Conservation (phyloP, 1,284 basidiomycete species). For the Erythrobasidium hasegawianum region DNA sequence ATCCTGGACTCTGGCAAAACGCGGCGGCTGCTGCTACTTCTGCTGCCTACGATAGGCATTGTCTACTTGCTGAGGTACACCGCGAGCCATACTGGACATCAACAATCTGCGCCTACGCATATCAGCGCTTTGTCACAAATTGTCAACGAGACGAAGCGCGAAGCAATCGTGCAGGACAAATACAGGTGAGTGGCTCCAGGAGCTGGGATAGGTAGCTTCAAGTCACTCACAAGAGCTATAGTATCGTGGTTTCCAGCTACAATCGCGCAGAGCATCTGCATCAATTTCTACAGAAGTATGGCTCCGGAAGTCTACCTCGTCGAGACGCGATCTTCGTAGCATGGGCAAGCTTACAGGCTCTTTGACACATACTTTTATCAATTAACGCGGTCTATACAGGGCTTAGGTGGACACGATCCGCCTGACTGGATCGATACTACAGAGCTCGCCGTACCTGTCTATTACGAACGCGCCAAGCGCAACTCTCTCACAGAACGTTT, state of each 20-base stretch:
- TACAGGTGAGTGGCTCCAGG: conserved; percentile 6
- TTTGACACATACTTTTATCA: neutral
- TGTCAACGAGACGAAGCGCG: neutral
- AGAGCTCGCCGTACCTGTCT: conserved; percentile 16
- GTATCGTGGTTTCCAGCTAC: conserved; percentile 25
- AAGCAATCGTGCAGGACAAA: neutral
- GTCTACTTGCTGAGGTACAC: too few species aligned
- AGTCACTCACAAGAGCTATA: neutral
- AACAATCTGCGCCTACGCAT: too few species aligned
- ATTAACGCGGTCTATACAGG: conserved; percentile 3
- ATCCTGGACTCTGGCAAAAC: too few species aligned
- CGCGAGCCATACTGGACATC: too few species aligned
- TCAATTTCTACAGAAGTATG: conserved; percentile 19
- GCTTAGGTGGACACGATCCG: conserved; percentile 20
- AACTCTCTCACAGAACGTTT: conserved; percentile 32
- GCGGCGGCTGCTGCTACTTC: too few species aligned
- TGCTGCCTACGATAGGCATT: too few species aligned
- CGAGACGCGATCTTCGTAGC: conserved; percentile 25
- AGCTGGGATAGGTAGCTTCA: too few species aligned
- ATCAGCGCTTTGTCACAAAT: neutral
- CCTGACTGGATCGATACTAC: conserved; percentile 16
- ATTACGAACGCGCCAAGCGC: conserved; percentile 20
- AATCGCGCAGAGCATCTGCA: conserved; percentile 29
- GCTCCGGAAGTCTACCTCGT: conserved; percentile 14
- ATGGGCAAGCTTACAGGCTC: conserved; percentile 10